Base-by-base conservation (phyloP, 1,139 yeast genomes). In the Pichia norvegensis region DNA sequence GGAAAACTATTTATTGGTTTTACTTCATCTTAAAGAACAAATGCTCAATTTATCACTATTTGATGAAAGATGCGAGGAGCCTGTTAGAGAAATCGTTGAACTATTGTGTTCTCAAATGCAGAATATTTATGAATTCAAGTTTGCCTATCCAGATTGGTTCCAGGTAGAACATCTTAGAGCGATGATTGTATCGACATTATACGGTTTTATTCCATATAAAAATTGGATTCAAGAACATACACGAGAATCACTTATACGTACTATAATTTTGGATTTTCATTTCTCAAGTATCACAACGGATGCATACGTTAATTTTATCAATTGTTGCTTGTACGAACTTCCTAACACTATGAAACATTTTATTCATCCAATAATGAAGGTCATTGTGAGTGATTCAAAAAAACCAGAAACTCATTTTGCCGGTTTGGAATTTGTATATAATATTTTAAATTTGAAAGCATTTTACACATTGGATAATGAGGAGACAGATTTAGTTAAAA, bases 1-100 rank as follows among this genome's bases (percentile, higher is more conserved):
- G 90, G 92, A 83, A 50, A 62, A 79, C 1, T 85, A 79, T 58
- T 78, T 88, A 0, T 82, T 71, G 56, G 63, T 79, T 1, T 69
- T 85, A 70, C 78, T 84, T 0, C 88, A 83, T 61, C 70, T 84
- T 47, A 80, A 87, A 54, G 75, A 85, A 0, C 95, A 86, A 58
- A 60, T 87, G 33, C 70, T 88, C 4, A 82, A 82, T 55, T 63
- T 80, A 52, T 69, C 68, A 17, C 64, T 86, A 10, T 84, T 83
- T 53, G 60, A 61, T 35, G 63, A 68, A 14, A 70, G 75, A 45
- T 66, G 66, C 5, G 42, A 29, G 5, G 67, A 67, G 3, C 73
- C 73, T 29, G 14, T 85, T 14, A 58, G 67, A 29, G 62, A 65
- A 23, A 66, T 85, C 35, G 69, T 79, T 45, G 58, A 62, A 3